phyloP scores from a whole-genome alignment of 805 yeast genomes.

The Blastobotrys parvus region DNA sequence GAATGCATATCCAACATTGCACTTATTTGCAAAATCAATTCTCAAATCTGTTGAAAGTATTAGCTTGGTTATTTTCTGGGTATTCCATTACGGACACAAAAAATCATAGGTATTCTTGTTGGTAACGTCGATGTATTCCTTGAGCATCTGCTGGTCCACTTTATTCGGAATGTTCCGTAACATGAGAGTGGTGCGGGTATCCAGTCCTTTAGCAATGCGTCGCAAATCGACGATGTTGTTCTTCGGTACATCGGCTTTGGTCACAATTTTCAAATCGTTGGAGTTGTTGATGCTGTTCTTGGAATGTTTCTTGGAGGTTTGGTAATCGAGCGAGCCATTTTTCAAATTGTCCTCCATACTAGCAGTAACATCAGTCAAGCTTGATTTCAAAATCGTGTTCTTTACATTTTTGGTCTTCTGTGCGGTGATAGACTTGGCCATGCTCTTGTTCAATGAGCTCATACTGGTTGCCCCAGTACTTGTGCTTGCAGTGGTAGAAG shows the following conservation, averaged over 20 bases:
- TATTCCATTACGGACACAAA: constrained; percentile 28
- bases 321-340: constrained; percentile 7
- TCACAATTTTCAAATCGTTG: constrained; percentile 13
- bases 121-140: constrained; percentile 39
- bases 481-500: background rate
- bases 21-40: constrained; percentile 43
- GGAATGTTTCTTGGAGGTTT: too few relatives aligned
- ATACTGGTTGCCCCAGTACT: background rate
- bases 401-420: background rate
- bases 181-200: constrained; percentile 43
- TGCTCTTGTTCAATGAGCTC: background rate
- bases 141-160: constrained; percentile 37
- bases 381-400: background rate
- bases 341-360: constrained; percentile 5
- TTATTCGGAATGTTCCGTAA: constrained; percentile 48
- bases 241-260: constrained; percentile 25
- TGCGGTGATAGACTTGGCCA: background rate
- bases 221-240: constrained; percentile 34
- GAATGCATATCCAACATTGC: constrained; percentile 52
- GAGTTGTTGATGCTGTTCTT: background rate
- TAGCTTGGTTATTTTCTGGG: too few relatives aligned
- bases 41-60: constrained; percentile 38
- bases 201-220: constrained; percentile 35
- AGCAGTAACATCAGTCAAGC: constrained; percentile 4
- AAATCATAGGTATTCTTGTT: constrained; percentile 32